Percentiles rank a stretch among this genome's conserved stretches.
These are phyloP conservation scores for Furculomyces boomerangus DNA, from an alignment of 371 early-diverging fungal genomes.

Conservation along the genomic window DNA sequence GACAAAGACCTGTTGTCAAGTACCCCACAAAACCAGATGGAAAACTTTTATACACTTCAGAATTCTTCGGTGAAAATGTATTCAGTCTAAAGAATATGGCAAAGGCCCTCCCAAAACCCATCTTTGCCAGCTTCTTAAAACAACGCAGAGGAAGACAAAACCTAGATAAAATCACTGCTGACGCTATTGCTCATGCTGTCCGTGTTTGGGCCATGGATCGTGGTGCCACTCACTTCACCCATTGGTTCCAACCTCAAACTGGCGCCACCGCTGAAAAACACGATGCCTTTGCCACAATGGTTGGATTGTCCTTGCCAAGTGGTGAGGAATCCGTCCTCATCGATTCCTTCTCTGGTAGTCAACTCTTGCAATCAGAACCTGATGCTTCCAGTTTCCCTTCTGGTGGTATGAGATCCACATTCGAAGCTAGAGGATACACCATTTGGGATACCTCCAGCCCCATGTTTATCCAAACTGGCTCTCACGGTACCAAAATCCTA, in stretches of 20 bases:
- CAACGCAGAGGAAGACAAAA: conserved; percentile 71
- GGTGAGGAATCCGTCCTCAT: conserved; percentile 72
- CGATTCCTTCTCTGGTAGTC: conserved; percentile 88
- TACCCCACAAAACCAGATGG: conserved; percentile 49
- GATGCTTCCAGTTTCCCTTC: conserved; percentile 99
- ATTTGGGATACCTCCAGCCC: conserved; percentile 94
- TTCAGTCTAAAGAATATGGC: conserved; percentile 75
- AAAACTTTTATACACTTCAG: conserved; percentile 56
- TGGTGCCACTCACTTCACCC: conserved; percentile 92
- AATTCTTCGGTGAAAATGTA: conserved; percentile 81
- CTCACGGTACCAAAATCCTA: conserved; percentile 75
- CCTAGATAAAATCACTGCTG: conserved; percentile 81
- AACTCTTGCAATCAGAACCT: conserved; percentile 94
- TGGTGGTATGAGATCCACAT: conserved; percentile 94
- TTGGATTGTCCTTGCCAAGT: conserved; percentile 46
- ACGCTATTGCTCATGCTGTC: conserved; percentile 94
- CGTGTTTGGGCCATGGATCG: conserved; percentile 93
- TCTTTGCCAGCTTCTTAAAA: conserved; percentile 72
- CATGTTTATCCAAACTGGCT: conserved; percentile 86
- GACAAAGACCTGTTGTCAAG: not conserved
- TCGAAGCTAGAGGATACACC: conserved; percentile 98
- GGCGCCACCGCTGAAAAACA: conserved; percentile 97
- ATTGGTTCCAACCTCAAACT: conserved; percentile 99
- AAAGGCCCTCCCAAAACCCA: conserved; percentile 81
- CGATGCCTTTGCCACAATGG: conserved; percentile 86